phyloP scores from a whole-genome alignment of 2,329 filamentous ascomycete species.

The Cercospora zeina region DNA sequence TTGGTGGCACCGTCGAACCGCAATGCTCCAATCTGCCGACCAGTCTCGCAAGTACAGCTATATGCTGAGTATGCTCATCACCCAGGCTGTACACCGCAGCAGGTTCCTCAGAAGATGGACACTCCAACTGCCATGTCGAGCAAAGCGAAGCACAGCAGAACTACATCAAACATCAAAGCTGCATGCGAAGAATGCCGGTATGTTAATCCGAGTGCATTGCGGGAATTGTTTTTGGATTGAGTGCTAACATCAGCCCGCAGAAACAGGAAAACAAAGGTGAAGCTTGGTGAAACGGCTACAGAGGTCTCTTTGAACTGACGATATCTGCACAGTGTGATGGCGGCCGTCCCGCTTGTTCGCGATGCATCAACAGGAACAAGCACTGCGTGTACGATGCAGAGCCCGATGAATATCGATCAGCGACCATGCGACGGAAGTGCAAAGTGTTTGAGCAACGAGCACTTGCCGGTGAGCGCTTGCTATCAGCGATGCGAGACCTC shows the following conservation, averaged over 20 bases:
- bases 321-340: constrained; percentile 12
- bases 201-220: neutral
- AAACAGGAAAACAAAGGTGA: constrained; percentile 10
- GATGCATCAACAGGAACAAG: constrained; percentile 5
- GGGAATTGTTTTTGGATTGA: too few species aligned
- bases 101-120: neutral
- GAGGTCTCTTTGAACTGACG: neutral
- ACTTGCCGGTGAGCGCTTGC: constrained; percentile 1
- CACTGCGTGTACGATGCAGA: constrained; percentile 12
- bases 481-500: constrained; percentile 1
- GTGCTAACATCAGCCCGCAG: neutral
- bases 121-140: neutral
- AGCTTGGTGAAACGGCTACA: neutral
- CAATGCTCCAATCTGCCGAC: neutral
- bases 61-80: neutral
- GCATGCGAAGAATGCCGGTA: constrained; percentile 17
- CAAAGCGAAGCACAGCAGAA: constrained; percentile 13
- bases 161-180: constrained; percentile 13
- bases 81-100: neutral
- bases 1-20: neutral
- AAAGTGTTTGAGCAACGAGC: constrained; percentile 4
- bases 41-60: neutral
- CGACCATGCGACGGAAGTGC: constrained; percentile 10
- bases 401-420: constrained; percentile 13
- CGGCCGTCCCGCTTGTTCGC: constrained; percentile 9